Conservation (phyloP, 129 eudicot species). For the Gnaphalium uliginosum region DNA sequence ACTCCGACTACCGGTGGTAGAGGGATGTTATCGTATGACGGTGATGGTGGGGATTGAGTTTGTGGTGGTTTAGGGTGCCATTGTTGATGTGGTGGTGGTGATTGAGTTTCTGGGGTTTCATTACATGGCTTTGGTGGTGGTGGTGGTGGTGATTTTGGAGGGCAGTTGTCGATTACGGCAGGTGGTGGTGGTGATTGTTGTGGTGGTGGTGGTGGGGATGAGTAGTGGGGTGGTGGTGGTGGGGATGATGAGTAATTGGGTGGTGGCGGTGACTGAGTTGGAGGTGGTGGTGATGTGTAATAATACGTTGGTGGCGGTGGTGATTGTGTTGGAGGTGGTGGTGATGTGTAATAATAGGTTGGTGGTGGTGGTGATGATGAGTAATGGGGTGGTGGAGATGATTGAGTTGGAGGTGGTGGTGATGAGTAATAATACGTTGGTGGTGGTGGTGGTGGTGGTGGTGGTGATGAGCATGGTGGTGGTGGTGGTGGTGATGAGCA, state of each 20-base stretch:
- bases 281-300: constrained; percentile 23
- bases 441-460: constrained; percentile 25
- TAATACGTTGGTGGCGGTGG: constrained; percentile 26
- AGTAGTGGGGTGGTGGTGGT: constrained; percentile 29
- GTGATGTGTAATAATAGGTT: constrained; percentile 5
- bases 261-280: constrained; percentile 9
- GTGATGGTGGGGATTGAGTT: constrained; percentile 41
- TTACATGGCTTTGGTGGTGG: constrained; percentile 37
- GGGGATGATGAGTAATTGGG: constrained; percentile 19
- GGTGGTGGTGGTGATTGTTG: constrained; percentile 31
- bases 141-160: constrained; percentile 33
- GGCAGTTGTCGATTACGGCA: neutral
- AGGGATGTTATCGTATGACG: constrained; percentile 51
- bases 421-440: neutral
- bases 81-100: constrained; percentile 34
- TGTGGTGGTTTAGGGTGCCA: constrained; percentile 43
- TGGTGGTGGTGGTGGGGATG: constrained; percentile 47
- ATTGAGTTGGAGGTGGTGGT: constrained; percentile 20
- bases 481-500: constrained; percentile 6
- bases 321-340: constrained; percentile 2
- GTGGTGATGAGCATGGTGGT: constrained; percentile 20
- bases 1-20: constrained; percentile 77
- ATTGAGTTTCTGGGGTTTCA: constrained; percentile 30
- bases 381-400: constrained; percentile 31
- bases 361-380: constrained; percentile 28